Evolutionary conservation across 2,329 filamentous ascomycete species (phyloP).

Genomic region (Paecilomyces niveus): DNA sequence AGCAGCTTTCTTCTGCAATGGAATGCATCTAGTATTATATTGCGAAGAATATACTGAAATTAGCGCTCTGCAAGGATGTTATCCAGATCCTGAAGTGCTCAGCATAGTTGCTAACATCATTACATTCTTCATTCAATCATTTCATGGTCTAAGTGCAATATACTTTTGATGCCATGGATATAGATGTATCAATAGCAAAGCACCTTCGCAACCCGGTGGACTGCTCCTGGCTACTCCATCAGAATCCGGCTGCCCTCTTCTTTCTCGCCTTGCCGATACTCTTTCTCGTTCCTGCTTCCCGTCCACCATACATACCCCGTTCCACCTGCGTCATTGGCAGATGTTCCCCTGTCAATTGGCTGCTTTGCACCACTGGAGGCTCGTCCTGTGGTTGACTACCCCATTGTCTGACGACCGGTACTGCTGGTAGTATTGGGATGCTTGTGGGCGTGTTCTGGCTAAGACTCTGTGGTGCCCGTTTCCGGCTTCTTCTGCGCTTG

Average conservation of each 20-base stretch:
- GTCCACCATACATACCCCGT: conserved; percentile 30
- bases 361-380: conserved; percentile 20
- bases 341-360: conserved; percentile 25
- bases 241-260: conserved; percentile 37
- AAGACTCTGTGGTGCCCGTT: conserved; percentile 16
- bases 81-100: too few relatives aligned
- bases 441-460: conserved; percentile 9
- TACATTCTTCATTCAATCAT: too few relatives aligned
- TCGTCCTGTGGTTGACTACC: conserved; percentile 25
- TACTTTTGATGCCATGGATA: too few relatives aligned
- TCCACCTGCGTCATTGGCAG: conserved; percentile 36
- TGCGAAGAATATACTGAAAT: too few relatives aligned
- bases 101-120: too few relatives aligned
- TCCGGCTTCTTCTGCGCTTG: conserved; percentile 17
- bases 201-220: not conserved
- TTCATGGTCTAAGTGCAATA: too few relatives aligned
- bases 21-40: too few relatives aligned
- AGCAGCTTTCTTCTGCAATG: too few relatives aligned
- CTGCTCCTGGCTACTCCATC: conserved; percentile 2
- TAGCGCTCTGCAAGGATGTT: too few relatives aligned
- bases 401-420: conserved; percentile 18
- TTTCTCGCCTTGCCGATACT: conserved; percentile 24
- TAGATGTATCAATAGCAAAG: not conserved
- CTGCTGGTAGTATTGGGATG: conserved; percentile 17
- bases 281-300: conserved; percentile 21